Evolutionary conservation across 768 basidiomycete genomes (phyloP), one percentile per base, ranked within the genome.

Genomic region (Russula vinacea): DNA sequence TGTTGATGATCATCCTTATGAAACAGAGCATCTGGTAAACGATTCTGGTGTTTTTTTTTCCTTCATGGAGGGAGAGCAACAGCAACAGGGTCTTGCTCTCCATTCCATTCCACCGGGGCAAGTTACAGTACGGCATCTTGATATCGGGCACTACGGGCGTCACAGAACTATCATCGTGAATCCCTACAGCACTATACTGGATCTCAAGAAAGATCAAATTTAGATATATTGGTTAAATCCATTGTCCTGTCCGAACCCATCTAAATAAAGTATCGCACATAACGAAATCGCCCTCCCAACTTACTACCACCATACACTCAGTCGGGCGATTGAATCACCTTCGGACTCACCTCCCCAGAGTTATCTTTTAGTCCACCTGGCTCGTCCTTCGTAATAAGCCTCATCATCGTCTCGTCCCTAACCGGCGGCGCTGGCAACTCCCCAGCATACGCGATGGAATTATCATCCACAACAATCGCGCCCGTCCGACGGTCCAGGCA

Each of bases 401-500:
- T 56, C 67, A 62, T 66, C 67, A 59, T 68, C 44, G 61, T 68
- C 42, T 62, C 67, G 22, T 68, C 61, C 40, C 42, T 42, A 14
- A 14, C 11, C 33, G 16, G 6, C 16, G 14, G 61, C 33, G 9
- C 0, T 19, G 33, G 17, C 16, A 32, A 1, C 11, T 57, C 32
- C 9, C 40, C 58, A 19, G 33, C 60, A 19, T 49, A 53, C 44
- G 45, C 33, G 13, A 68, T 6, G 19, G 39, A 26, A 14, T 33
- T 22, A 26, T 68, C 62, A 33, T 68, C 68, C 14, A 68, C 59
- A 1, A 68, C 52, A 32, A 69, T 67, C 39, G 68, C 68, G 22
- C 68, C 68, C 0, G 68, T 69, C 47, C 68, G 68, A 22, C 39
- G 32, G 17, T 69, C 68, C 44, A 69, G 66, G 19, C 60, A 33